Conservation (phyloP, 2,329 filamentous ascomycete species). For the Microcyclospora pomicola region DNA sequence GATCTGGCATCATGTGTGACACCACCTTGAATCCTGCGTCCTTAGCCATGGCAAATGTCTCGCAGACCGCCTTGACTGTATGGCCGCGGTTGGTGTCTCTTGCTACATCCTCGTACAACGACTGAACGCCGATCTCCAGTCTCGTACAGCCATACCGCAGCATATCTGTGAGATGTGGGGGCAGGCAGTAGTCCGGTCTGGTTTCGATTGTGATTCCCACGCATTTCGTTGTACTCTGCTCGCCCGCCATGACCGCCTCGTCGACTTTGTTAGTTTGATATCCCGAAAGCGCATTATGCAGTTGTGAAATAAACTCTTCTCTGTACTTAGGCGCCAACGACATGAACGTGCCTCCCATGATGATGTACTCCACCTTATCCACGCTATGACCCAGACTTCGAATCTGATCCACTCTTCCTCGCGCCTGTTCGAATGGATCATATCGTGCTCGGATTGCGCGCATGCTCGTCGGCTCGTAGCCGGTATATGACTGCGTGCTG, state of each 20-base stretch:
- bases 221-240: slow-evolving; percentile 95
- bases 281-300: slow-evolving; percentile 92
- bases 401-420: slow-evolving; percentile 91
- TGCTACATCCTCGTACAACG: slow-evolving; percentile 95
- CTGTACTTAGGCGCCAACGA: slow-evolving; percentile 79
- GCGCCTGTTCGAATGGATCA: slow-evolving; percentile 93
- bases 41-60: slow-evolving; percentile 94
- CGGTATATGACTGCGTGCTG: slow-evolving; percentile 96
- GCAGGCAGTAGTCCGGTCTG: slow-evolving; percentile 87
- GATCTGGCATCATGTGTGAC: slow-evolving; percentile 98
- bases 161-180: slow-evolving; percentile 92
- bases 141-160: slow-evolving; percentile 93
- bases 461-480: slow-evolving; percentile 98
- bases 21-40: slow-evolving; percentile 98
- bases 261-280: slow-evolving; percentile 92
- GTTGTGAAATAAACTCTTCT: slow-evolving; percentile 84
- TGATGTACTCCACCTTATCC: slow-evolving; percentile 98
- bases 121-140: slow-evolving; percentile 89
- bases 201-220: slow-evolving; percentile 99
- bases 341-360: slow-evolving; percentile 99
- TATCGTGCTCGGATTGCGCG: slow-evolving; percentile 92
- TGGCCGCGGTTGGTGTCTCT: slow-evolving; percentile 94
- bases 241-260: slow-evolving; percentile 83
- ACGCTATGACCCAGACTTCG: slow-evolving; percentile 91
- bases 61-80: slow-evolving; percentile 85